phyloP scores from a whole-genome alignment of 73 alveolate species.

The Tetrahymena malaccensis region DNA sequence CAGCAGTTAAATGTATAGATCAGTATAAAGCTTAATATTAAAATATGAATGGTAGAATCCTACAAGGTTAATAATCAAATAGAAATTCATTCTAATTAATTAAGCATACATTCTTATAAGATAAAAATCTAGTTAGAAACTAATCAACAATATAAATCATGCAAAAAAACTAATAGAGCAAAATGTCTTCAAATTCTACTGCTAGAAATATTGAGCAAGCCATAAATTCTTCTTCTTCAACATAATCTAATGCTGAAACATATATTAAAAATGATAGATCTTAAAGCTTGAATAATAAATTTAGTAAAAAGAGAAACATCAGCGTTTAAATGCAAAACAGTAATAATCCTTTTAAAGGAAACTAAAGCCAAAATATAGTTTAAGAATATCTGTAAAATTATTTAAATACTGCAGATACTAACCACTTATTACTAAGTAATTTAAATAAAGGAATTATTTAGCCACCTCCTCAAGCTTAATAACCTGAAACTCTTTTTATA shows the following conservation, averaged over 20 bases:
- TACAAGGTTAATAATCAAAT: background rate
- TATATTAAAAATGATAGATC: background rate
- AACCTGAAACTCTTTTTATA: background rate
- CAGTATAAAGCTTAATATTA: background rate
- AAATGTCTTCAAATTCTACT: background rate
- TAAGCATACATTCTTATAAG: background rate
- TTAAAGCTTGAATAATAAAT: background rate
- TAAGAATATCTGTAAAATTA: background rate
- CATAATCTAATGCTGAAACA: background rate
- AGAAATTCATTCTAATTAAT: background rate
- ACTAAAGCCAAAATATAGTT: background rate
- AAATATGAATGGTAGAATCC: background rate
- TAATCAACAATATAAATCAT: background rate
- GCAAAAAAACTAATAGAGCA: too few relatives aligned
- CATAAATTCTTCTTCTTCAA: too few relatives aligned
- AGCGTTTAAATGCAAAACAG: background rate
- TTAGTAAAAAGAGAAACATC: background rate
- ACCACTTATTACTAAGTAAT: background rate
- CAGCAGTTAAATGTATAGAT: background rate
- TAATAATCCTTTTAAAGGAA: background rate
- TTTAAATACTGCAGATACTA: background rate
- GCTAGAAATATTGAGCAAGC: background rate
- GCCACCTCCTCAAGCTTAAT: background rate
- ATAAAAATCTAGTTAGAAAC: background rate
- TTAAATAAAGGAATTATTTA: background rate